A percentile compares a stretch with the other conserved stretches of the same genome.
Conservation (phyloP, 75 land plant genomes). For the Larix kaempferi region DNA sequence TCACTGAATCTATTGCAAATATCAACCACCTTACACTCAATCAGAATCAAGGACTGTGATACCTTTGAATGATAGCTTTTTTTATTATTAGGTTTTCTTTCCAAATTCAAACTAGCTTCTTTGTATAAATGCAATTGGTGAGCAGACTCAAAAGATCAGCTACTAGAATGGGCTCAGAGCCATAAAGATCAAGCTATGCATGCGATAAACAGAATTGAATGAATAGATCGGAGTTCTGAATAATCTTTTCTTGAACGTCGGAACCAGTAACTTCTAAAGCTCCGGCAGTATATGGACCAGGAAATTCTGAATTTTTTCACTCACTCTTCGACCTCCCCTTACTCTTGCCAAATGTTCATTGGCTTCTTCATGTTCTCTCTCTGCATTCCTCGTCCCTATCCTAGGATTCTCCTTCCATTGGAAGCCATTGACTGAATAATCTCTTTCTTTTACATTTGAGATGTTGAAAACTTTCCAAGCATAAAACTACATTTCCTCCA, state of each 20-base stretch:
- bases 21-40: too few relatives aligned
- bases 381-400: constrained; percentile 51
- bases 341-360: too few relatives aligned
- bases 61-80: too few relatives aligned
- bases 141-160: constrained; percentile 30
- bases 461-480: constrained; percentile 29
- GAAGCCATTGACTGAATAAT: constrained; percentile 33
- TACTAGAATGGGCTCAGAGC: constrained; percentile 32
- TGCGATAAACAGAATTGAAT: constrained; percentile 42
- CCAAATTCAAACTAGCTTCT: too few relatives aligned
- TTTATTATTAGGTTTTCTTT: too few relatives aligned
- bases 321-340: too few relatives aligned
- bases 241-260: constrained; percentile 47
- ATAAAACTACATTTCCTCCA: constrained; percentile 7
- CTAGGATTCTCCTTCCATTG: constrained; percentile 52
- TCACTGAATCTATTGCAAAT: too few relatives aligned
- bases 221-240: constrained; percentile 41
- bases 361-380: constrained; percentile 49
- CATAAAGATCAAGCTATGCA: constrained; percentile 32
- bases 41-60: too few relatives aligned
- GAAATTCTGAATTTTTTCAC: too few relatives aligned
- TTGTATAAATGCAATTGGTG: constrained; percentile 20
- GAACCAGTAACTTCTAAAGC: constrained; percentile 44
- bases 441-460: background rate
- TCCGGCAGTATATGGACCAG: constrained; percentile 27